A percentile compares a stretch with the other conserved stretches of the same genome.
Evolutionary conservation across 2,329 filamentous ascomycete species (phyloP).

Genomic region (Emergomyces orientalis): DNA sequence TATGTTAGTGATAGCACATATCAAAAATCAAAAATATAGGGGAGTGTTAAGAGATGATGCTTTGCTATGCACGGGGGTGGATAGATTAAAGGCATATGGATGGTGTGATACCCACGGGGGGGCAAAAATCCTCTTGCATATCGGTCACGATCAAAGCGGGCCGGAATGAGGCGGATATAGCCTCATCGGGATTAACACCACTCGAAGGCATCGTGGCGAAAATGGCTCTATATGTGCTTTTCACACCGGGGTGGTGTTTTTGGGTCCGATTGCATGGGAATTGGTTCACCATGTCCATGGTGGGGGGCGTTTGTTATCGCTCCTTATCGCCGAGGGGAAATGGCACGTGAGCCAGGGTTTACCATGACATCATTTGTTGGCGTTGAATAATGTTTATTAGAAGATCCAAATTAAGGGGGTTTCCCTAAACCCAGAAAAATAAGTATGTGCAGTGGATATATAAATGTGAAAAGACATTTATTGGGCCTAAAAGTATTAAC

Average conservation of each 20-base stretch:
- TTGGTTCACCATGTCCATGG: background rate
- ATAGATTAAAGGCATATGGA: background rate
- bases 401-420: no score
- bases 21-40: background rate
- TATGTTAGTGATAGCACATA: constrained; percentile 1
- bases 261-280: background rate
- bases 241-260: background rate
- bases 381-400: no score
- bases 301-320: background rate
- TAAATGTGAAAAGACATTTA: background rate
- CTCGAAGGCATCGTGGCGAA: constrained; percentile 4
- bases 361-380: background rate
- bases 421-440: no score
- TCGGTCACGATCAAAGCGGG: constrained; percentile 69
- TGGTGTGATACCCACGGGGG: constrained; percentile 54
- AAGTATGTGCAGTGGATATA: background rate
- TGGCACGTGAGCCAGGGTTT: background rate
- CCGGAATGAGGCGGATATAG: constrained; percentile 25
- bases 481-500: background rate
- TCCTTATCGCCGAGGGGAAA: background rate
- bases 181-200: background rate
- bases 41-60: background rate
- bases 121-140: constrained; percentile 91
- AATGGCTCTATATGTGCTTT: background rate
- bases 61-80: background rate